Evolutionary conservation across 495 filamentous ascomycete genomes (phyloP).

Genomic region (Astrocystis sublimbata): DNA sequence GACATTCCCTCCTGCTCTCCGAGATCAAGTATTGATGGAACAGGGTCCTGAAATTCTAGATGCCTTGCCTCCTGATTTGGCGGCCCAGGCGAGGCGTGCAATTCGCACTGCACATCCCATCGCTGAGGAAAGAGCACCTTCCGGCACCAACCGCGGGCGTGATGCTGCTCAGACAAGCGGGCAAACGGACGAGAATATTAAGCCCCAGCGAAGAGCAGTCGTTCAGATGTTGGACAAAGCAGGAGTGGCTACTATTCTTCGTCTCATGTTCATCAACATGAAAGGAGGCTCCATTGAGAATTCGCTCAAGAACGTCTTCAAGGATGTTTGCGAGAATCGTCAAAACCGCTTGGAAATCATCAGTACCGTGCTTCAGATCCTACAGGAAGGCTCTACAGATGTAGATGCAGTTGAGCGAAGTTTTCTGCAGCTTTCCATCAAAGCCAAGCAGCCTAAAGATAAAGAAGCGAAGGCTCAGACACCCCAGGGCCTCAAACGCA

Average conservation of each 20-base stretch:
- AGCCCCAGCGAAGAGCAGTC: conserved; percentile 73
- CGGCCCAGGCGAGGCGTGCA: conserved; percentile 77
- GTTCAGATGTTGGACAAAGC: conserved; percentile 97
- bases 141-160: conserved; percentile 31
- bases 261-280: conserved; percentile 94
- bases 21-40: conserved; percentile 84
- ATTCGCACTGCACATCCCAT: conserved; percentile 30
- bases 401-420: conserved; percentile 91
- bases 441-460: conserved; percentile 76
- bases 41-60: conserved; percentile 87
- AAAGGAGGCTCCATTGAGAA: conserved; percentile 74
- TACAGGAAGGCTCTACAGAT: conserved; percentile 95
- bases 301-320: conserved; percentile 80
- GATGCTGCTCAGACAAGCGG: conserved; percentile 29
- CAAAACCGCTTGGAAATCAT: conserved; percentile 95
- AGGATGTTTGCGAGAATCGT: conserved; percentile 87
- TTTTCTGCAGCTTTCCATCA: conserved; percentile 87
- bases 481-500: conserved; percentile 73
- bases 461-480: conserved; percentile 65
- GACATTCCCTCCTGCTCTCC: conserved; percentile 80
- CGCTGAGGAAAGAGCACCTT: conserved; percentile 25
- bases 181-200: conserved; percentile 43
- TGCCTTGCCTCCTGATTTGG: conserved; percentile 80
- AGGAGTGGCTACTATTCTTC: conserved; percentile 88
- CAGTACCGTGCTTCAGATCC: conserved; percentile 84